Conservation (phyloP, 1,284 basidiomycete genomes). For the Inonotus hispidus region DNA sequence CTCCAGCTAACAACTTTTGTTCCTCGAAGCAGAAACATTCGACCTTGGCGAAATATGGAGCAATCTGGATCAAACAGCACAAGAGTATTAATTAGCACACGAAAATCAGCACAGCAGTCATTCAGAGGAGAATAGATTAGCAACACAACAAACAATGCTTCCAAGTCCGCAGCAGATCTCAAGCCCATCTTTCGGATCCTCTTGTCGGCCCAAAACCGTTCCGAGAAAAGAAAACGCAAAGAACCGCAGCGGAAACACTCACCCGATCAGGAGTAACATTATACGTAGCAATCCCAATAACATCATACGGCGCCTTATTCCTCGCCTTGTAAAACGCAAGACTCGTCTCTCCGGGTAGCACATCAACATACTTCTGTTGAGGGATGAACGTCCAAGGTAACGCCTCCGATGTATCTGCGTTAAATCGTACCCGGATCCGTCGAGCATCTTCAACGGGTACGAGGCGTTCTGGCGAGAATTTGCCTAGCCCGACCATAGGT, state of each 20-base stretch:
- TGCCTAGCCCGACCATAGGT: conserved; percentile 80
- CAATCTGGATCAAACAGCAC: conserved; percentile 55
- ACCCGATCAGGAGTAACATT: conserved; percentile 93
- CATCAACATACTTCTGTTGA: conserved; percentile 84
- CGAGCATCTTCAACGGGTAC: conserved; percentile 67
- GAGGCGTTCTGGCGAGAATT: conserved; percentile 78
- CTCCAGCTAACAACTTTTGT: conserved; percentile 90
- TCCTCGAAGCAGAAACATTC: conserved; percentile 99
- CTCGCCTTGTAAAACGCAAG: conserved; percentile 95
- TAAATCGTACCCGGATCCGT: conserved; percentile 93
- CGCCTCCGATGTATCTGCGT: conserved; percentile 84
- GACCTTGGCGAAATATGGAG: conserved; percentile 98
- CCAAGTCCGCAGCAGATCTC: background rate
- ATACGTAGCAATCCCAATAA: conserved; percentile 98
- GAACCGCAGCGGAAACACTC: conserved; percentile 27
- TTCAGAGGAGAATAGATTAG: background rate
- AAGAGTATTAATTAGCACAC: background rate
- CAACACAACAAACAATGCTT: background rate
- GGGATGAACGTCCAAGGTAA: conserved; percentile 94
- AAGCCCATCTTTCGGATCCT: background rate
- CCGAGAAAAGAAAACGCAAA: background rate
- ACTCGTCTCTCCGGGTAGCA: conserved; percentile 94
- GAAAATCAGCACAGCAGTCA: background rate
- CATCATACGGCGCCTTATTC: conserved; percentile 80
- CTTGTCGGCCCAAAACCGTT: too few relatives aligned